Evolutionary conservation across 805 yeast species (phyloP).

Genomic region (Pichia deserticola): DNA sequence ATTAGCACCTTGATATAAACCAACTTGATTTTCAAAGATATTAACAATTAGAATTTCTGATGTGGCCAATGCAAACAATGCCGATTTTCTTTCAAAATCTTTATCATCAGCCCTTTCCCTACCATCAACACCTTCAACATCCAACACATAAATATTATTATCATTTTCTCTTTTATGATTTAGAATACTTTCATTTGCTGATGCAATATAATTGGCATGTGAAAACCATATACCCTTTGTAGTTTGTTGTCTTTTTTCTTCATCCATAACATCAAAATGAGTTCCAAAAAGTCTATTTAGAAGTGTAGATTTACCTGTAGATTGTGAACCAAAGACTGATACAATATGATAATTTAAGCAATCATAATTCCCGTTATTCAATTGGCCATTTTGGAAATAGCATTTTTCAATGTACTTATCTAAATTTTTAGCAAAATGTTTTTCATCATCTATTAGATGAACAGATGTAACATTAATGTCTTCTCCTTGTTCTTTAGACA

Average conservation of each 20-base stretch:
- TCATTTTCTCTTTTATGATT: constrained; percentile 13
- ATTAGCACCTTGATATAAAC: constrained; percentile 95
- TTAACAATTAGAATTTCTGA: constrained; percentile 86
- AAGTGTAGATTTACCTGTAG: constrained; percentile 92
- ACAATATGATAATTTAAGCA: constrained; percentile 82
- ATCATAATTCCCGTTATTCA: constrained; percentile 24
- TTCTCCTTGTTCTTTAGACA: not conserved
- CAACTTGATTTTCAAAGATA: constrained; percentile 96
- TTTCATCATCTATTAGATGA: constrained; percentile 58
- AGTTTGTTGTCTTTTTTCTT: constrained; percentile 77
- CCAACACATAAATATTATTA: constrained; percentile 64
- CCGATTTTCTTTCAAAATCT: constrained; percentile 95
- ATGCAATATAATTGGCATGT: constrained; percentile 38
- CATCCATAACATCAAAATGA: constrained; percentile 89
- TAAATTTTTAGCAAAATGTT: constrained; percentile 38
- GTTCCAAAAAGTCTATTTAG: constrained; percentile 83
- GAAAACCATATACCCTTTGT: constrained; percentile 81
- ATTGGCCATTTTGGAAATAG: constrained; percentile 12
- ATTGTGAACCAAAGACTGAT: constrained; percentile 94
- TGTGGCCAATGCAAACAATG: constrained; percentile 87
- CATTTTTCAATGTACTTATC: constrained; percentile 25
- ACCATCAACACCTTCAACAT: constrained; percentile 99
- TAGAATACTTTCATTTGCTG: constrained; percentile 1
- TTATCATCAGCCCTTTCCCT: constrained; percentile 97
- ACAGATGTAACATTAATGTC: constrained; percentile 29